Evolutionary conservation across 83 land plant species (phyloP), one percentile per base, ranked within the genome.

Genomic region (Isoetes engelmannii): DNA sequence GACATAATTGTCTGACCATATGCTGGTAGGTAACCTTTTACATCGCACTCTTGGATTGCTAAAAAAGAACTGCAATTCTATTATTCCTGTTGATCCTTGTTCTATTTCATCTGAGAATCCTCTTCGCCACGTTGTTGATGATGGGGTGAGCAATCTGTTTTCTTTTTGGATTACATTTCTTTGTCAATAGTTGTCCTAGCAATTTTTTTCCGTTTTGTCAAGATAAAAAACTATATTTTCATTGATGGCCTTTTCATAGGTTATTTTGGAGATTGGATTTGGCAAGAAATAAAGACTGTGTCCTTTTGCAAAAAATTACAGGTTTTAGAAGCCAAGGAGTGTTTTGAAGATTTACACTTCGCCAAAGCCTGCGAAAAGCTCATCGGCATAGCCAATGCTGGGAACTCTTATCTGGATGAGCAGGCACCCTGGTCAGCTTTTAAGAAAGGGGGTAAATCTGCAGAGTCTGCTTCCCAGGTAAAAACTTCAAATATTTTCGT

Each of bases 41-140:
- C 87, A 94, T 61, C 87, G 98, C n/a, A 94, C 98, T 3, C 92
- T 94, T 76, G 98, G 98, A 7, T 88, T 94, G 69, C 77, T 94
- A 50, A 90, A 84, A 70, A 90, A 86, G 79, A 88, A 94, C 66
- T 94, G 92, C 76, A 72, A 86, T 63, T 86, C 97, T 54, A 86
- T 83, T 20, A 73, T 94, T 72, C 58, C 78, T 21, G 73, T 79
- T 74, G 92, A 94, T 79, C 84, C 96, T 37, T 57, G 45, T 21
- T 28, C 70, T 57, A 80, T 88, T 12, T 84, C 88, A 45, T 85
- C 81, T 21, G 88, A 83, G 64, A 88, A 76, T 63, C 48, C 77
- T 63, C 75, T 94, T 60, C 83, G 75, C 73, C 84, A 74, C 15
- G 71, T 76, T 48, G 85, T 86, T 1, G 83, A 62, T 13, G 75